Base-by-base conservation (phyloP, 345 rosid species). In the Gynandropsis gynandra region DNA sequence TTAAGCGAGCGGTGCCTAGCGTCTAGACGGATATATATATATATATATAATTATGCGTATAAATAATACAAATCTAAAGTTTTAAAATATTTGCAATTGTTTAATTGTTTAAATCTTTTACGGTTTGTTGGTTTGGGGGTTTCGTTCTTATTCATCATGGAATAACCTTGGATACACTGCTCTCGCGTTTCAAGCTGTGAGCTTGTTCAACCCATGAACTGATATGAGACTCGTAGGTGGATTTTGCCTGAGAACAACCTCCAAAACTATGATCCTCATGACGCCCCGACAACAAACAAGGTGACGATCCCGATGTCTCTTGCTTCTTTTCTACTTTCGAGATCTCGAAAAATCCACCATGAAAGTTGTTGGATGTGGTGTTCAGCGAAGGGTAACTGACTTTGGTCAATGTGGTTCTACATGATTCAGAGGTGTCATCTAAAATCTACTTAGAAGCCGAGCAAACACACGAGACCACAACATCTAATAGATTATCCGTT, bases 201-300 rank as follows among this genome's bases (percentile, higher is more conserved):
- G 80, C 76, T 70, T 76, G 89, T 56, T 79, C 92, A 35, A 81
- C 81, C 86, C 90, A 88, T 19, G 97, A 81, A 72, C 85, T 85
- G 59, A 88, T 75, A 56, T 88, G 95, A 42, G 97, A 83, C 16
- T 88, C 88, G 40, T 70, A 73, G 16, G 70, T 44, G 21, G 84
- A 74, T 34, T 79, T 61, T 42, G 74, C 39, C 55, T 71, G 82
- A 52, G 85, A 77, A 58, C 73, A 65, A 41, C 69, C 60, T 62
- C 71, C 76, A 3, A 36, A 9, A 14, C 13, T 37, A 16, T 71
- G 74, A 57, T 75, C 79, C 73, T 63, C 75, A 62, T 65, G 55
- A 58, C 63, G 48, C 50, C 70, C 69, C 61, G 86, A 69, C 31
- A 39, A 61, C 39, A 71, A 47, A 60, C 81, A 68, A 61, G 65